Evolutionary conservation across 768 basidiomycete genomes (phyloP), one percentile per base, ranked within the genome.

Genomic region (Obba rivulosa): DNA sequence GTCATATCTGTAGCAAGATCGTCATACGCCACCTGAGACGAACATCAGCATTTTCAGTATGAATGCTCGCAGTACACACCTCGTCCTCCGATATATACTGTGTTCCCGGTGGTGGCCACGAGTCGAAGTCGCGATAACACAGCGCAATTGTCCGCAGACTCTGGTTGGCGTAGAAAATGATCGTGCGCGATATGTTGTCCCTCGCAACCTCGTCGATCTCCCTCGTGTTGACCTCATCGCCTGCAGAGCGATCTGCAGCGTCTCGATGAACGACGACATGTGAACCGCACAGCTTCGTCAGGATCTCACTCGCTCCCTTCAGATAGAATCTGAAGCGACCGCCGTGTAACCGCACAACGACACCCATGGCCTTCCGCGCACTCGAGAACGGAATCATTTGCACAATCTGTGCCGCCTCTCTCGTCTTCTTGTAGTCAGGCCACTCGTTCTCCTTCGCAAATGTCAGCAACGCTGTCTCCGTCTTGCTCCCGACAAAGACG

Each of bases 91-190:
- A 73, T 22, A 74, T 61, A 13, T 60, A 52, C 1, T 57, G 49
- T 34, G 67, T 58, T 11, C 73, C 75, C 13, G 55, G 47, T 3
- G 94, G 93, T 10, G 95, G 95, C 94, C 95, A 97, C 1, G 71
- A 65, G 4, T 80, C 64, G 49, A 96, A 84, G 61, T 99, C 94
- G 41, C 83, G 78, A 62, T 97, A 97, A 65, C 94, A 96, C 39
- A 97, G 68, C 1, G 94, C 92, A 56, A 99, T 90, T 2, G 96
- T 97, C 43, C 95, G 82, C 9, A 97, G 81, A 11, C 83, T 87
- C 70, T 98, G 95, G 66, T 94, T 94, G 59, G 94, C 94, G 65
- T 99, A 98, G 68, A 96, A 95, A 56, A 95, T 94, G 67, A 94
- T 97, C 13, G 95, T 97, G 40, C 90, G 79, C 22, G 76, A 78